phyloP scores from a whole-genome alignment of 2,329 filamentous ascomycete species.

The Thelonectria rubi region DNA sequence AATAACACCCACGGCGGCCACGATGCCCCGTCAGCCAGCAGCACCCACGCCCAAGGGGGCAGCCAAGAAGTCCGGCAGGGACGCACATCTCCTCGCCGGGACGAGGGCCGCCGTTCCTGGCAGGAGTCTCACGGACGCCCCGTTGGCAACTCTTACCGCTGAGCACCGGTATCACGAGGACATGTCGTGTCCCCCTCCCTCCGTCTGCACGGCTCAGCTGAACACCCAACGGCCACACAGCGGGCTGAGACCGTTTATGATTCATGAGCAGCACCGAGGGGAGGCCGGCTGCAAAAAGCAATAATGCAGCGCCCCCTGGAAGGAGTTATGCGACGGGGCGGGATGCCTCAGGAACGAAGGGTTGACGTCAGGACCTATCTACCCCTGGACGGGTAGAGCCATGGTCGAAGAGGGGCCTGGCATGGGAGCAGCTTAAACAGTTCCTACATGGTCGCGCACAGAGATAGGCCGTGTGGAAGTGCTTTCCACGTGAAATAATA shows the following conservation, averaged over 20 bases:
- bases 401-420: background rate
- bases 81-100: background rate
- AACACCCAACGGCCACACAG: background rate
- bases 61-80: conserved; percentile 4
- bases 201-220: conserved; percentile 3
- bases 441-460: background rate
- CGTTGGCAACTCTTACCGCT: conserved; percentile 12
- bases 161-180: conserved; percentile 4
- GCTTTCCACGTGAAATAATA: background rate
- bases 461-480: background rate
- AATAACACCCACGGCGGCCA: background rate
- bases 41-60: conserved; percentile 10
- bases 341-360: background rate
- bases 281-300: background rate
- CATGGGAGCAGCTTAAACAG: background rate
- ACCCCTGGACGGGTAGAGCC: background rate
- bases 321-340: background rate
- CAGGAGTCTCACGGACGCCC: conserved; percentile 5
- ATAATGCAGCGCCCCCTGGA: background rate
- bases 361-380: background rate
- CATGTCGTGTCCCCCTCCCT: conserved; percentile 2
- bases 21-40: background rate
- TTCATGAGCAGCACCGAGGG: background rate
- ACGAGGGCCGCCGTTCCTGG: background rate
- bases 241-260: background rate